Evolutionary conservation across 2,329 filamentous ascomycete genomes (phyloP).

Genomic region (Didymella arachidicola): DNA sequence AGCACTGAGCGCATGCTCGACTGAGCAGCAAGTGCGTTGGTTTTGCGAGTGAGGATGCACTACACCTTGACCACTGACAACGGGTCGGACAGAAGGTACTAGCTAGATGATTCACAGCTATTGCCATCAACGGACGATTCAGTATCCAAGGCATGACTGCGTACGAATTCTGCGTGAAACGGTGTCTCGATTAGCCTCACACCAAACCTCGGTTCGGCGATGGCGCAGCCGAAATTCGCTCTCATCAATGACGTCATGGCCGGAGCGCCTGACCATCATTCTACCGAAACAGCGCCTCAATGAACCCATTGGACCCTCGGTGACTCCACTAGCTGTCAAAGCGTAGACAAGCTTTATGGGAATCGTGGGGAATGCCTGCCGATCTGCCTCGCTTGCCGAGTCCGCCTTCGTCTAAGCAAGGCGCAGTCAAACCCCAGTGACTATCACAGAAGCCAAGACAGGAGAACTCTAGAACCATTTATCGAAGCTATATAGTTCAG

Average conservation of each 20-base stretch:
- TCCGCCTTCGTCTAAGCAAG: conserved; percentile 5
- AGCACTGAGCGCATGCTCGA: not conserved
- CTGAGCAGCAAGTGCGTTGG: not conserved
- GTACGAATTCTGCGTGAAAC: not conserved
- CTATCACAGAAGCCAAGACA: not conserved
- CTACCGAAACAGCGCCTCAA: not conserved
- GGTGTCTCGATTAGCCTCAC: not conserved
- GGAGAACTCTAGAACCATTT: not conserved
- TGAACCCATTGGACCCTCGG: not conserved
- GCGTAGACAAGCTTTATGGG: not conserved
- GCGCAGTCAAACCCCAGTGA: conserved; percentile 5
- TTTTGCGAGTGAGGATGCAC: not conserved
- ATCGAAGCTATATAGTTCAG: not conserved
- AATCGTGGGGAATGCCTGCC: not conserved
- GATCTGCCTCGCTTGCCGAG: conserved; percentile 6
- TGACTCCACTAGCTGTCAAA: not conserved
- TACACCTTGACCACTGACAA: not conserved
- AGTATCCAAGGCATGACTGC: not conserved
- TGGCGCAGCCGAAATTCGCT: not conserved
- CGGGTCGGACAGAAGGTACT: not conserved
- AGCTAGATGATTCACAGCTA: not conserved
- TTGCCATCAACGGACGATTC: not conserved
- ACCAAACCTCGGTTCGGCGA: not conserved
- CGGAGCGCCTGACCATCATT: not conserved
- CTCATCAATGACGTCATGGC: not conserved